phyloP scores from a whole-genome alignment of 805 yeast species.

The Wickerhamomyces alni region DNA sequence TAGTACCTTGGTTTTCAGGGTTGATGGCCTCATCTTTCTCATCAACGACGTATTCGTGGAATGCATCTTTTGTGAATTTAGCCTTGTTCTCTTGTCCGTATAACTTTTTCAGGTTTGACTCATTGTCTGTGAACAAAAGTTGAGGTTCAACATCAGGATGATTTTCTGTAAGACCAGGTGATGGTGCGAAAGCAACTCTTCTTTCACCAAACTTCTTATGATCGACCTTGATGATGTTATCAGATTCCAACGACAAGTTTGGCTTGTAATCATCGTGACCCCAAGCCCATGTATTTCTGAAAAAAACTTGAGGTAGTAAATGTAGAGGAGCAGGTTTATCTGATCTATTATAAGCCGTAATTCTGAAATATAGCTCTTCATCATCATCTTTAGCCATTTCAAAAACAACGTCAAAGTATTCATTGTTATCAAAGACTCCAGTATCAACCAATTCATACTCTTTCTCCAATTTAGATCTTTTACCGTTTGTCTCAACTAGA shows the following conservation, averaged over 20 bases:
- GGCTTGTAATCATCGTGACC: slow-evolving; percentile 54
- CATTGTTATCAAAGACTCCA: slow-evolving; percentile 53
- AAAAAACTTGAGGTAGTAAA: slow-evolving; percentile 75
- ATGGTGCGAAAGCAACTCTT: slow-evolving; percentile 64
- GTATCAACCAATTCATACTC: slow-evolving; percentile 87
- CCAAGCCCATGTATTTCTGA: slow-evolving; percentile 95
- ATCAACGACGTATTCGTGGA: slow-evolving; percentile 75
- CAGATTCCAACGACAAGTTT: slow-evolving; percentile 33
- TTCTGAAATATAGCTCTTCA: slow-evolving; percentile 73
- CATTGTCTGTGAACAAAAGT: slow-evolving; percentile 83
- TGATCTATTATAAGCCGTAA: slow-evolving; percentile 84
- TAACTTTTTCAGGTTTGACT: slow-evolving; percentile 66
- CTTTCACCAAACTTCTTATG: slow-evolving; percentile 67
- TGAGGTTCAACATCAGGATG: slow-evolving; percentile 66
- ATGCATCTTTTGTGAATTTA: slow-evolving; percentile 78
- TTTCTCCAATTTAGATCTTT: slow-evolving; percentile 57
- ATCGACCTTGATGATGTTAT: slow-evolving; percentile 48
- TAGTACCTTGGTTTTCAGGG: slow-evolving; percentile 69
- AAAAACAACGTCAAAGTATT: slow-evolving; percentile 79
- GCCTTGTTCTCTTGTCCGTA: slow-evolving; percentile 49
- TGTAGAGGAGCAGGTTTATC: slow-evolving; percentile 84
- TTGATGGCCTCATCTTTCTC: slow-evolving; percentile 57
- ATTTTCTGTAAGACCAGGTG: slow-evolving; percentile 64
- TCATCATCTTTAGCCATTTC: slow-evolving; percentile 86
- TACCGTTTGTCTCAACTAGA: slow-evolving; percentile 59